Conservation (phyloP, 495 filamentous ascomycete species). For the Lasiosphaeria ovina region DNA sequence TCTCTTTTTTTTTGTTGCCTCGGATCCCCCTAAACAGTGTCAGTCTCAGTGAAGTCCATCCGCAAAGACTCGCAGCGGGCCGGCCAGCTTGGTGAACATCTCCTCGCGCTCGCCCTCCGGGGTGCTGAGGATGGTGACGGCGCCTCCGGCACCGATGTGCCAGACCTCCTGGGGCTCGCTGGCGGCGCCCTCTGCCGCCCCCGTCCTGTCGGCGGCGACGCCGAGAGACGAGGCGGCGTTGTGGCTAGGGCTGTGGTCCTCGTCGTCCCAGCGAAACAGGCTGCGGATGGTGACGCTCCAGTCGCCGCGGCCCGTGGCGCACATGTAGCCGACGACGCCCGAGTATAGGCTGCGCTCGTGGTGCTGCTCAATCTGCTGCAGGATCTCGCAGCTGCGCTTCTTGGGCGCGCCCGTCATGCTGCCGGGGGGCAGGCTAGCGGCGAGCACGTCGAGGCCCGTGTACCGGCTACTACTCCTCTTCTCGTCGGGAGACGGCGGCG, state of each 20-base stretch:
- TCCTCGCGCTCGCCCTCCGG: slow-evolving; percentile 82
- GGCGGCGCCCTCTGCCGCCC: slow-evolving; percentile 15
- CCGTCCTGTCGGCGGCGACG: no score
- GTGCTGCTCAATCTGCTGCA: slow-evolving; percentile 64
- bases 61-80: slow-evolving; percentile 58
- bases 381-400: slow-evolving; percentile 80
- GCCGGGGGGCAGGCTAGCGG: slow-evolving; percentile 77
- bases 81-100: slow-evolving; percentile 79
- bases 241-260: slow-evolving; percentile 26
- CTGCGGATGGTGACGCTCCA: slow-evolving; percentile 86
- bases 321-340: slow-evolving; percentile 85
- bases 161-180: slow-evolving; percentile 53
- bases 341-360: slow-evolving; percentile 76
- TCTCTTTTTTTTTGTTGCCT: no score
- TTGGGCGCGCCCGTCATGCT: slow-evolving; percentile 97
- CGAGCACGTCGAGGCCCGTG: slow-evolving; percentile 72
- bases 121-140: slow-evolving; percentile 77
- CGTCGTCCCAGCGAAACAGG: slow-evolving; percentile 65
- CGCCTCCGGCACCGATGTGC: slow-evolving; percentile 85
- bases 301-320: slow-evolving; percentile 79
- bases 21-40: no score
- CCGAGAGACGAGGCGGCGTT: no score
- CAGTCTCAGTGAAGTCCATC: slow-evolving; percentile 14
- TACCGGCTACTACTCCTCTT: slow-evolving; percentile 22
- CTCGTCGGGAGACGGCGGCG: slow-evolving; percentile 18